Base-by-base conservation (phyloP, 176 grass and related monocot genomes). In the Phoenix dactylifera region DNA sequence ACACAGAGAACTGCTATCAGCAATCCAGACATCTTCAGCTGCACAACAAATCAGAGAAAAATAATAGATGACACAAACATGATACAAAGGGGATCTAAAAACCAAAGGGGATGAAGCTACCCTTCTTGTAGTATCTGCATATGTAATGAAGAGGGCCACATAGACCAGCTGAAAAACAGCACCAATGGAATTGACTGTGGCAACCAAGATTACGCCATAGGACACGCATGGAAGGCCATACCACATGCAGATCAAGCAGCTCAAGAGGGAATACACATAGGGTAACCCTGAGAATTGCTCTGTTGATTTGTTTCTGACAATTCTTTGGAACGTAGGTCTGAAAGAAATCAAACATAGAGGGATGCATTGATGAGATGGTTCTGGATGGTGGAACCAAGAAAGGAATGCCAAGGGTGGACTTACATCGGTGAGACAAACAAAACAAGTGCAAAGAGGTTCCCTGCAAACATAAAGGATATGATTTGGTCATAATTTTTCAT, bases 371-470 rank as follows among this genome's bases (percentile, higher is more conserved):
- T 5, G 18, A 48, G 3, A 57, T 57, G 24, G 56, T 54, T 18
- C 24, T 6, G 0, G 60, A 1, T 26, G 59, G 35, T 48, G 50
- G 55, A 66, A 68, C 35, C 24, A 6, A 54, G 22, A 9, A 61
- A 51, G 39, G 22, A 7, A 30, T n/a, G n/a, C 28, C 0, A 6
- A 28, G 7, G 64, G 35, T 60, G 50, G 4, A 4, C 81, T 92
- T 81, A 98, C 93, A 98, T 73, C 51, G 93, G 87, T 54, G 93
- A 98, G 75, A 92, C 15, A 78, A 92, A 98, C 60, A 98, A 78
- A 49, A 98, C 84, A 6, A 98, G 76, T 24, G 93, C 93, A 12
- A 92, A 92, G 62, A 86, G 18, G 80, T 98, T 98, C 17, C 93
- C 93, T 98, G 81, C 70, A 88, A 75, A n/a, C 49, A 51, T 3